Conservation (phyloP, 768 basidiomycete species). For the Leccinum incarnatum region DNA sequence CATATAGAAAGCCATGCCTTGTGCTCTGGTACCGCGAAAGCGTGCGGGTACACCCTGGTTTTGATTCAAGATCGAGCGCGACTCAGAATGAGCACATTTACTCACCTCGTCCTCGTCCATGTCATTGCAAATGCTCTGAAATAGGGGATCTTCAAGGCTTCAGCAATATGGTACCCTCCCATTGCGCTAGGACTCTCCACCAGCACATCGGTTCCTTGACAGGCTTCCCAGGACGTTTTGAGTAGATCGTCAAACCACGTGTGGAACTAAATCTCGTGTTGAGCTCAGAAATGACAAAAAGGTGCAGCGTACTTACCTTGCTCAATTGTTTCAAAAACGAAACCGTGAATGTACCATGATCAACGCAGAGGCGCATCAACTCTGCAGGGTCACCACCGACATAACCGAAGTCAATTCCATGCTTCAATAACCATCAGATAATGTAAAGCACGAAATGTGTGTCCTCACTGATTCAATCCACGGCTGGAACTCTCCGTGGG, state of each 20-base stretch:
- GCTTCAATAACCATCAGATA: conserved; percentile 41
- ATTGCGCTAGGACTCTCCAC: conserved; percentile 97
- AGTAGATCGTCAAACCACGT: conserved; percentile 97
- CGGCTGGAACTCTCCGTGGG: conserved; percentile 90
- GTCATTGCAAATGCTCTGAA: conserved; percentile 98
- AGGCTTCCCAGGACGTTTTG: conserved; percentile 94
- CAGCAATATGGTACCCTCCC: conserved; percentile 96
- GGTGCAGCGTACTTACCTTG: conserved; percentile 53
- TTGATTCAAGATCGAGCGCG: conserved; percentile 1
- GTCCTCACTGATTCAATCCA: conserved; percentile 90
- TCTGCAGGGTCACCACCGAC: conserved; percentile 98
- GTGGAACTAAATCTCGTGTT: conserved; percentile 63
- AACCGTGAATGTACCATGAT: conserved; percentile 97
- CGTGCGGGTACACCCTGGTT: conserved; percentile 88
- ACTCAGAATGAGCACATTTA: neutral
- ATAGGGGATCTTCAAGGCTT: conserved; percentile 90
- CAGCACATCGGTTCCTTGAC: conserved; percentile 90
- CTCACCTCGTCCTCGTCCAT: conserved; percentile 86
- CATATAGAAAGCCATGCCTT: conserved; percentile 51
- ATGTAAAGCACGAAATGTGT: neutral
- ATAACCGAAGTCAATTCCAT: conserved; percentile 93
- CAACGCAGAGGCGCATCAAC: conserved; percentile 95
- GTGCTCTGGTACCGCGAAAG: conserved; percentile 94
- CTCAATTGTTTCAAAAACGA: conserved; percentile 89
- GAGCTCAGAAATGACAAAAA: conserved; percentile 3